Base-by-base conservation (phyloP, 2,329 filamentous ascomycete genomes). In the Cercospora zeae-maydis region DNA sequence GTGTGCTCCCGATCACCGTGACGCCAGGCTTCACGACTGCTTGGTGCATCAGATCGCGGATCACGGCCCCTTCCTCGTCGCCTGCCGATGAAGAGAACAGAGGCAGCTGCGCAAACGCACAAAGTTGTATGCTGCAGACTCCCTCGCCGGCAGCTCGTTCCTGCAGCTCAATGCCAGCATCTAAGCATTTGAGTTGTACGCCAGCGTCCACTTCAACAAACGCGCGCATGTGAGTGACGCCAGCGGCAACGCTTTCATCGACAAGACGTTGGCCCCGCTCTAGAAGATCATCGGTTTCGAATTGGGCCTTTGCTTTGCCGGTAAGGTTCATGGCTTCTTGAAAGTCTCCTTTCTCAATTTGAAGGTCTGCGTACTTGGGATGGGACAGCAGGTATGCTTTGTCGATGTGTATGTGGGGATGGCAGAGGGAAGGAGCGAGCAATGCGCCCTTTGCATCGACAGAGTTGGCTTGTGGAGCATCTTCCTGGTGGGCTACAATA, bases 391-490 rank as follows among this genome's bases (percentile, higher is more conserved):
- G 75, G 67, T 84, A 88, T 39, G 84, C 81, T 71, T 88, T 88
- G 74, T 91, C 89, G 30, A 91, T 79, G 71, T 91, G 89, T 56
- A 91, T 84, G 67, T 91, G 88, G 7, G 88, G 87, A 71, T 91
- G 89, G 67, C 87, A 90, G 2, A 91, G 80, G 8, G 82, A 80
- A 3, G 86, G 85, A 19, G 78, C 75, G 10, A 85, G 68, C 1
- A 85, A 74, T 27, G 77, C 72, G 54, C 74, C 74, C 21, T 68
- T 59, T 16, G 75, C 78, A 65, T 81, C 68, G 55, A 85, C 73
- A n/a, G 45, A 14, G 24, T 45, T 31, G 4, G 49, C 31, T 16
- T 16, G 30, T 14, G 30, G 14, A 3, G 31, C 24, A 11, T 7
- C 42, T 1, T 30, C 37, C 9, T 47, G 31, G 2, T 42, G 27